Evolutionary conservation across 805 yeast genomes (phyloP), one percentile per base, ranked within the genome.

Genomic region (Hanseniaspora mollemarum): DNA sequence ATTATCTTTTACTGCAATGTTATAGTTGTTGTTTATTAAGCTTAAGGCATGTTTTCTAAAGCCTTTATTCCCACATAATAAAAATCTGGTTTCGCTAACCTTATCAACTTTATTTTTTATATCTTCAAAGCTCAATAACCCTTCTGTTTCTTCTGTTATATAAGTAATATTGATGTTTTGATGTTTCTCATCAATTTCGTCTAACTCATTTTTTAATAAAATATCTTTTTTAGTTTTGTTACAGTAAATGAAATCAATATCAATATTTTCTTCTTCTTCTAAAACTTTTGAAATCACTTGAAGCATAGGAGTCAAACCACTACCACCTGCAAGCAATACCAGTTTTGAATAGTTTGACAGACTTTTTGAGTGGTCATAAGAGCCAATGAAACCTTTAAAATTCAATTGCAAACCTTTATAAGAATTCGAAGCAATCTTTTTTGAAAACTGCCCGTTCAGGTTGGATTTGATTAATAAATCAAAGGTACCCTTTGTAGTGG

Each of bases 231-330:
- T 83, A 6, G 87, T 77, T 60, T 82, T 84, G 59, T 83, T 83
- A 29, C 87, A 87, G 61, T 72, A 84, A 46, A 84, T 70, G 56
- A 84, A 66, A 2, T 77, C 71, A 50, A 84, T 71, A 48, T 73
- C 71, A 33, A 90, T 81, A 29, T 62, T 33, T 62, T 83, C 88
- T 2, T 86, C 80, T 25, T 80, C 77, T 16, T 87, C 82, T 54
- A 82, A 76, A 46, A 83, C 72, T 53, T 75, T 75, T 54, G 83
- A 79, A 48, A 84, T 70, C 15, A 88, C 82, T 67, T 87, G 94
- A 60, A 83, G 73, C 67, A 86, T 80, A 35, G 96, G 96, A 8
- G 96, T 86, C 55, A 88, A 81, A 48, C 96, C 94, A 0, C 90
- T 78, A 18, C 94, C 94, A 57, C 92, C 94, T 7, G 88, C 90